Evolutionary conservation across 2,329 filamentous ascomycete species (phyloP).

Genomic region (Trichoderma aggressivum): DNA sequence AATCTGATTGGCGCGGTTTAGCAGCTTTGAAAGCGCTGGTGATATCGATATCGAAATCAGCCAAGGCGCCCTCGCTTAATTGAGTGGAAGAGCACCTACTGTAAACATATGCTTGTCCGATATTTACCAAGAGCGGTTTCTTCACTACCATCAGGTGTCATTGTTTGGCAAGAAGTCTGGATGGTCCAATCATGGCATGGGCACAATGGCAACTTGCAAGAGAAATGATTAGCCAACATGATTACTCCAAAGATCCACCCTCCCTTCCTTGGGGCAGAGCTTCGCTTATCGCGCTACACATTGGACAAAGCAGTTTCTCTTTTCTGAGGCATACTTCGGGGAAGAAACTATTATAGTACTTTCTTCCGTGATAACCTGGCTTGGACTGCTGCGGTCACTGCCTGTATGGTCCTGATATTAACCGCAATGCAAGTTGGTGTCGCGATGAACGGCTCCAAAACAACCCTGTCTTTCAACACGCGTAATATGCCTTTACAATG

Average conservation of each 20-base stretch:
- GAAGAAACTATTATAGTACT: conserved; percentile 34
- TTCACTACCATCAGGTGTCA: conserved; percentile 30
- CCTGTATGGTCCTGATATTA: conserved; percentile 44
- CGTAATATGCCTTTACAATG: conserved; percentile 46
- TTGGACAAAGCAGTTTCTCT: conserved; percentile 29
- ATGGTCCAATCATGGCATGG: conserved; percentile 31
- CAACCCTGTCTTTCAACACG: conserved; percentile 40
- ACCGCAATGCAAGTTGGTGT: conserved; percentile 50
- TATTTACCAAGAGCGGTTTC: conserved; percentile 37
- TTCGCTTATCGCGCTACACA: conserved; percentile 41
- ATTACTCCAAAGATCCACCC: conserved; percentile 32
- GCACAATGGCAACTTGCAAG: conserved; percentile 33
- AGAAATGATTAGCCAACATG: conserved; percentile 29
- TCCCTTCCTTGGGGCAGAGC: conserved; percentile 42
- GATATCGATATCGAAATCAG: background rate
- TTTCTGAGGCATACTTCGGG: conserved; percentile 25
- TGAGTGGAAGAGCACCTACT: conserved; percentile 1
- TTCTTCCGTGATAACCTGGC: conserved; percentile 44
- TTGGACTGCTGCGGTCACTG: conserved; percentile 38
- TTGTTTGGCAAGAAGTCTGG: conserved; percentile 31
- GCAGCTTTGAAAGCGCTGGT: background rate
- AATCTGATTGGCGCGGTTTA: background rate
- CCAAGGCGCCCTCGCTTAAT: background rate
- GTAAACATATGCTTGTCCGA: conserved; percentile 18
- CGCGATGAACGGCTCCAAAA: conserved; percentile 31